Evolutionary conservation across 164 flowering plant genomes (phyloP), one percentile per base, ranked within the genome.

Genomic region (Dillenia suffruticosa): DNA sequence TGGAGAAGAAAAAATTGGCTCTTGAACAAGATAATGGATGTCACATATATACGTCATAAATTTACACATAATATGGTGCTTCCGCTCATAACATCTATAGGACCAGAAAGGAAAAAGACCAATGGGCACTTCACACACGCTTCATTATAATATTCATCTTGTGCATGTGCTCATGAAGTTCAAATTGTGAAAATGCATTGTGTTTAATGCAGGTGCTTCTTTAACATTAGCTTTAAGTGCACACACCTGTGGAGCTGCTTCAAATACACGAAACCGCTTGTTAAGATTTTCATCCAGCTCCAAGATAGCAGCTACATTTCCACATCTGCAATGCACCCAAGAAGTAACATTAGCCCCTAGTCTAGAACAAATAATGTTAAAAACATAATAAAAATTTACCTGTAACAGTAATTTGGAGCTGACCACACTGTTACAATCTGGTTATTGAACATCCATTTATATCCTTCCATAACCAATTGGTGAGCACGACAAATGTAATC

Each of bases 401-500:
- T 87, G 82, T 95, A 95, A 74, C 99, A 95, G 73, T 95, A 95
- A 71, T 95, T 95, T 64, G 99, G 99, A 58, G 99, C 99, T 15
- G 99, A 95, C 99, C 99, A 95, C 53, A 95, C 99, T 10, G 99
- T 95, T 47, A 95, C 97, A 61, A 95, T 92, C 76, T 88, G 99
- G 65, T 84, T 71, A 65, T 82, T 85, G 68, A 95, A 95, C 99
- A 95, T 95, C 99, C 99, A 95, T 72, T 95, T 95, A 69, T 82
- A 95, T 44, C 99, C 99, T 75, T 95, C 99, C 99, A 92, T 95
- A 19, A 95, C 99, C 77, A 95, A 80, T 70, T 95, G 99, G 80
- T 95, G 97, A 12, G 99, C 99, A 50, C 99, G 96, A 22, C 99
- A 92, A 49, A 95, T 95, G 51, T 85, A 92, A 59, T 95, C 99